Evolutionary conservation across 352 stramenopile species (phyloP), one percentile per base, ranked within the genome.

Genomic region (Pythium diclinum): DNA sequence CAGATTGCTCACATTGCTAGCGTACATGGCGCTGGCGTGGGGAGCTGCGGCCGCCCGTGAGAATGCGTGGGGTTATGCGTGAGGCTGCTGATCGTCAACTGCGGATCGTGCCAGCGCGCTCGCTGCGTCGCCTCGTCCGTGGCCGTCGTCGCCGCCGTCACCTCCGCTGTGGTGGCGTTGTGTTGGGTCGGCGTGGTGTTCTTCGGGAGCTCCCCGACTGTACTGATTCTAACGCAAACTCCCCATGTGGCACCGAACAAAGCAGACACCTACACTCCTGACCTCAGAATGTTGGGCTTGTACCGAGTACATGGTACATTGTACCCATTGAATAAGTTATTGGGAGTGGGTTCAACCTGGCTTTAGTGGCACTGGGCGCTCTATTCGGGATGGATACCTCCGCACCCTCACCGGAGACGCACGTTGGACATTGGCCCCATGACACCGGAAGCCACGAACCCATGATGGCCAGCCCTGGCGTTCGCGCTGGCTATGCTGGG

Each of bases 1-100:
- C 66, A 94, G 72, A 58, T 91, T 91, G 83, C 81, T 92, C 74
- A 92, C 83, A 65, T 89, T 94, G 74, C 82, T 91, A 23, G 81
- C 75, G 73, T 92, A 92, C 85, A 94, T 94, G 56, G 72, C 61
- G 57, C 10, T 17, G 21, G 32, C 58, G 30, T 34, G 30, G 11
- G 25, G 44, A 23, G 44, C 44, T 16, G 44, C 44, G 44, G 44
- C 44, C 19, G 44, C 17, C 6, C 5, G 48, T 16, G 48, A 10
- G 11, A 8, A 23, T 7, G 48, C 48, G 48, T 59, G 25, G 51
- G 17, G 61, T 33, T 21, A 32, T 47, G 59, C 33, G 14, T 17
- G 6, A 49, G 17, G 28, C 14, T 17, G 44, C 44, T 16, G 44
- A 30, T 51, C 44, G 19, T 21, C 44, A 19, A 51, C 44, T 51